Evolutionary conservation across 2,329 filamentous ascomycete genomes (phyloP).

Genomic region (Botrytis deweyae): DNA sequence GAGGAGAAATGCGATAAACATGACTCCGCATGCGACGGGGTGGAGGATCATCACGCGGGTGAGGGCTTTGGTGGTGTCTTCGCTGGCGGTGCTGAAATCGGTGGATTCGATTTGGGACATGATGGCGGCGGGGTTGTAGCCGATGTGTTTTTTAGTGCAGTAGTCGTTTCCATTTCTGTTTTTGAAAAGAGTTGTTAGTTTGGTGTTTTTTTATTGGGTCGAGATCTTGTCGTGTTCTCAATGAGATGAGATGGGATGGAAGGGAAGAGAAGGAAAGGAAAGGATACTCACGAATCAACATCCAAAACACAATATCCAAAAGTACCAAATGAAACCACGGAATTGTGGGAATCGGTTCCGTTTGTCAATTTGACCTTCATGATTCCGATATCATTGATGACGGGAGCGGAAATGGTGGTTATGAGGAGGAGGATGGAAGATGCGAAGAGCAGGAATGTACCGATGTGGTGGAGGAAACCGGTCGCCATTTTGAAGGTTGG

Average conservation of each 20-base stretch:
- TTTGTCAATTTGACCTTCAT: conserved; percentile 51
- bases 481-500: conserved; percentile 33
- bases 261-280: not conserved
- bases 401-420: conserved; percentile 57
- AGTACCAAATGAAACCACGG: conserved; percentile 53
- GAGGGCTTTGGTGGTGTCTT: conserved; percentile 49
- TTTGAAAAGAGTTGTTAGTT: not conserved
- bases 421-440: conserved; percentile 57
- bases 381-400: conserved; percentile 55
- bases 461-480: conserved; percentile 52
- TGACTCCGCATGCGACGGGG: conserved; percentile 56
- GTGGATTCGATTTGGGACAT: conserved; percentile 43
- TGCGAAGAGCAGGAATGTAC: conserved; percentile 56
- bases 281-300: conserved; percentile 35
- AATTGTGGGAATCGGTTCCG: conserved; percentile 39
- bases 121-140: conserved; percentile 54
- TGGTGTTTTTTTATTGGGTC: not conserved
- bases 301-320: conserved; percentile 57
- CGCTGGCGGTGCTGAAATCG: conserved; percentile 43
- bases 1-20: conserved; percentile 59
- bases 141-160: conserved; percentile 51
- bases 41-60: conserved; percentile 63
- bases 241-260: not conserved
- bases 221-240: not conserved
- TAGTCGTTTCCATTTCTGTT: conserved; percentile 42